Conservation (phyloP, 2,329 filamentous ascomycete species). For the Alternaria alternata region DNA sequence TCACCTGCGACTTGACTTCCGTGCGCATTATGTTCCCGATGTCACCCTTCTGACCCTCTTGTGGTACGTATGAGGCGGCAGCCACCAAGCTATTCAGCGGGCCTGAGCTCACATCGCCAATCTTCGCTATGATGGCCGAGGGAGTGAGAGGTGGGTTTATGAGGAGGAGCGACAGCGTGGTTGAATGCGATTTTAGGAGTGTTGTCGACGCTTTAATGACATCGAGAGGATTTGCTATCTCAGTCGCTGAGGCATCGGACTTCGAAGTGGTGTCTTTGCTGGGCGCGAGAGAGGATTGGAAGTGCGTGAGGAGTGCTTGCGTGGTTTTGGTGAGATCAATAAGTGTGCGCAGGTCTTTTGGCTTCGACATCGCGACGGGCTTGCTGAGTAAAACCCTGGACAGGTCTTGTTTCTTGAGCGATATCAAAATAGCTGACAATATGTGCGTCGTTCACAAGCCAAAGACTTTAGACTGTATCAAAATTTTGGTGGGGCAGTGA, state of each 20-base stretch:
- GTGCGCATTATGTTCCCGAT: slow-evolving; percentile 61
- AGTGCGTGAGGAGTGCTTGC: slow-evolving; percentile 47
- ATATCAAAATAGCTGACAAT: background rate
- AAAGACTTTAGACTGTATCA: slow-evolving; percentile 1
- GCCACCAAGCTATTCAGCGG: slow-evolving; percentile 78
- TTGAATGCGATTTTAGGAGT: slow-evolving; percentile 81
- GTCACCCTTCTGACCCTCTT: slow-evolving; percentile 24
- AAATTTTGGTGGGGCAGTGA: slow-evolving; percentile 19
- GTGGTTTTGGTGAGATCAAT: slow-evolving; percentile 48
- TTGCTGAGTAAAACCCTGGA: no score
- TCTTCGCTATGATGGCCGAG: slow-evolving; percentile 73
- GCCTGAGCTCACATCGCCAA: slow-evolving; percentile 74
- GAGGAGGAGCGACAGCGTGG: slow-evolving; percentile 85
- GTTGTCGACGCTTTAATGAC: slow-evolving; percentile 76
- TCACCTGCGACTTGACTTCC: slow-evolving; percentile 69
- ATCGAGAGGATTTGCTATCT: slow-evolving; percentile 61
- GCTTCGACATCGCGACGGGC: slow-evolving; percentile 26
- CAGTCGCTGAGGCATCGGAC: slow-evolving; percentile 27
- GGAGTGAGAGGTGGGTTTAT: slow-evolving; percentile 88
- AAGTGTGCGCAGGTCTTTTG: slow-evolving; percentile 40
- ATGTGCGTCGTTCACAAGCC: background rate
- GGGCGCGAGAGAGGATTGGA: slow-evolving; percentile 45
- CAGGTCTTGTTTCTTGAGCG: background rate
- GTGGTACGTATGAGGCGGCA: slow-evolving; percentile 49
- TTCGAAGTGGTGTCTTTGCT: slow-evolving; percentile 11